A percentile compares a stretch with the other conserved stretches of the same genome.
Conservation (phyloP, 495 filamentous ascomycete genomes). For the Bacidia gigantensis region DNA sequence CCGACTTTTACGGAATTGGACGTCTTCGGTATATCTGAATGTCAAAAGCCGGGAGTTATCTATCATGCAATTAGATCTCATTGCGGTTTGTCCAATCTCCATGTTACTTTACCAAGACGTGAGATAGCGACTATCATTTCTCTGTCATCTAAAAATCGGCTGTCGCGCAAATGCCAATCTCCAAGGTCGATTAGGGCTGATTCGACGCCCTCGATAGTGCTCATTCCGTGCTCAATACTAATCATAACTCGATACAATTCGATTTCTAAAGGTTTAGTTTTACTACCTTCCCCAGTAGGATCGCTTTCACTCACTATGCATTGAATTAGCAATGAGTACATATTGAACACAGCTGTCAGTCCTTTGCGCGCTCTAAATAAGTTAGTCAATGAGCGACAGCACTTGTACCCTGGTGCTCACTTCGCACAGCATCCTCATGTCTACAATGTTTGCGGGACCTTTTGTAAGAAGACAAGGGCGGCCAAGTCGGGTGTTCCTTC, state of each 20-base stretch:
- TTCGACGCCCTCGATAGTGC: slow-evolving; percentile 32
- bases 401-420: slow-evolving; percentile 10
- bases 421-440: slow-evolving; percentile 26
- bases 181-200: slow-evolving; percentile 30
- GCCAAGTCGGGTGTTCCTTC: slow-evolving; percentile 40
- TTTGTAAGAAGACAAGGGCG: slow-evolving; percentile 30
- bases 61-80: background rate
- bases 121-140: slow-evolving; percentile 37
- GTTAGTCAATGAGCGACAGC: background rate
- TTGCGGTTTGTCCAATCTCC: too few relatives aligned
- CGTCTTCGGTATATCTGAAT: slow-evolving; percentile 10
- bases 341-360: slow-evolving; percentile 18
- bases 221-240: slow-evolving; percentile 40
- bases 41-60: slow-evolving; percentile 15
- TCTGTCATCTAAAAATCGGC: slow-evolving; percentile 43
- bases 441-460: slow-evolving; percentile 16
- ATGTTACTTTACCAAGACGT: slow-evolving; percentile 29
- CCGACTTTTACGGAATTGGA: background rate
- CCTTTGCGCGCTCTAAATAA: background rate
- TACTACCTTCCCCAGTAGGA: too few relatives aligned
- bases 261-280: too few relatives aligned
- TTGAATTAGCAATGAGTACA: slow-evolving; percentile 20
- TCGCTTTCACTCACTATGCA: background rate
- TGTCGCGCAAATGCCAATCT: slow-evolving; percentile 33
- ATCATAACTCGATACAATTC: slow-evolving; percentile 37